phyloP scores from a whole-genome alignment of 495 filamentous ascomycete genomes.

The Aspergillus cristatus region DNA sequence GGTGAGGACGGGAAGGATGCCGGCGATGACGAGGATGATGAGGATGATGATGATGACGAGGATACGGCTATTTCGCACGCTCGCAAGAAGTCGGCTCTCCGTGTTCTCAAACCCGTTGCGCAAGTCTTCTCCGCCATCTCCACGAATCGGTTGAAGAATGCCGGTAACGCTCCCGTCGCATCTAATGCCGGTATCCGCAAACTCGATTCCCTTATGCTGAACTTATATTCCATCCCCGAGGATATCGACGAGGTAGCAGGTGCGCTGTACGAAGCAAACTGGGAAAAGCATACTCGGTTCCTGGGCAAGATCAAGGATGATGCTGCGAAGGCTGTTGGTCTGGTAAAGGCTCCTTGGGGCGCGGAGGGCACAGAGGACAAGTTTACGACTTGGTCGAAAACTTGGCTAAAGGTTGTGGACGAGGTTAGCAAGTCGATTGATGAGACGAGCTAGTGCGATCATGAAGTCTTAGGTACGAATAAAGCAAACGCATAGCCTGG shows the following conservation, averaged over 20 bases:
- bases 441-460: conserved; percentile 1
- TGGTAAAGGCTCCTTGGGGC: conserved; percentile 20
- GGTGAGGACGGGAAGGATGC: conserved; percentile 28
- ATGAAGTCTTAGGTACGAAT: too few relatives aligned
- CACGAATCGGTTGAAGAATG: conserved; percentile 26
- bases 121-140: conserved; percentile 35
- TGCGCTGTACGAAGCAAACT: conserved; percentile 36
- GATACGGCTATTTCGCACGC: conserved; percentile 22
- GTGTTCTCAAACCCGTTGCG: conserved; percentile 31
- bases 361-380: conserved; percentile 25
- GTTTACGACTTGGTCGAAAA: conserved; percentile 38
- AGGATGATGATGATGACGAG: conserved; percentile 17
- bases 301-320: conserved; percentile 18
- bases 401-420: conserved; percentile 39
- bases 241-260: conserved; percentile 41
- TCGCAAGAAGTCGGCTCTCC: conserved; percentile 29
- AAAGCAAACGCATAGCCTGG: background rate
- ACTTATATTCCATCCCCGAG: conserved; percentile 31
- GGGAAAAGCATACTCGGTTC: conserved; percentile 16
- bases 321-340: conserved; percentile 22
- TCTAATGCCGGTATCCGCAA: conserved; percentile 9
- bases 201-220: conserved; percentile 22
- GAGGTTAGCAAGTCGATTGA: conserved; percentile 29
- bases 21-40: conserved; percentile 30
- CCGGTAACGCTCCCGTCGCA: conserved; percentile 9